A percentile compares a stretch with the other conserved stretches of the same genome.
Evolutionary conservation across 768 basidiomycete species (phyloP).

Genomic region (Vararia minispora): DNA sequence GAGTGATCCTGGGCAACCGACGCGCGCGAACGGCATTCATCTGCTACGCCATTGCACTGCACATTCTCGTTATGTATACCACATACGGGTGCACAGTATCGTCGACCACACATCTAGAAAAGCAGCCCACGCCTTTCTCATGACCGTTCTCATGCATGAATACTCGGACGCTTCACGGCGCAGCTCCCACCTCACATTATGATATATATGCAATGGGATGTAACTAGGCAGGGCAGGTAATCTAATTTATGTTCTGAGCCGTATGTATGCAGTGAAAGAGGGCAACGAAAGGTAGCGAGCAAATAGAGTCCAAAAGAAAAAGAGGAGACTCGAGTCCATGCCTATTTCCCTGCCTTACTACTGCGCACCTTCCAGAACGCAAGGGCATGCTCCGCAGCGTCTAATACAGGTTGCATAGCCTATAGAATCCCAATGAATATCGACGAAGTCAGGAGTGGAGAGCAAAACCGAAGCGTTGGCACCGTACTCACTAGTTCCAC

Average conservation of each 20-base stretch:
- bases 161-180: not conserved
- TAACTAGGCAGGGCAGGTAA: too few species aligned
- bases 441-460: not conserved
- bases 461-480: not conserved
- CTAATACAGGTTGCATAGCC: slow-evolving; percentile 69
- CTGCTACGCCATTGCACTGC: slow-evolving; percentile 71
- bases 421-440: slow-evolving; percentile 18
- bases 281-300: not conserved
- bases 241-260: too few species aligned
- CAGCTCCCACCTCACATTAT: not conserved
- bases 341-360: slow-evolving; percentile 7
- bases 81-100: slow-evolving; percentile 61
- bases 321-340: not conserved
- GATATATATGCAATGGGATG: not conserved
- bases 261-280: not conserved
- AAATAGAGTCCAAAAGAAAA: not conserved
- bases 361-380: slow-evolving; percentile 29
- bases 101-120: slow-evolving; percentile 36
- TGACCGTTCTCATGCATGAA: too few species aligned
- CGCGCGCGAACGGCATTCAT: slow-evolving; percentile 86
- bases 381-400: slow-evolving; percentile 66
- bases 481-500: slow-evolving; percentile 51
- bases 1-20: slow-evolving; percentile 79
- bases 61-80: slow-evolving; percentile 73
- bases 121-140: slow-evolving; percentile 36